Evolutionary conservation across 2,329 filamentous ascomycete genomes (phyloP).

Genomic region (Plectosphaerella cucumerina): DNA sequence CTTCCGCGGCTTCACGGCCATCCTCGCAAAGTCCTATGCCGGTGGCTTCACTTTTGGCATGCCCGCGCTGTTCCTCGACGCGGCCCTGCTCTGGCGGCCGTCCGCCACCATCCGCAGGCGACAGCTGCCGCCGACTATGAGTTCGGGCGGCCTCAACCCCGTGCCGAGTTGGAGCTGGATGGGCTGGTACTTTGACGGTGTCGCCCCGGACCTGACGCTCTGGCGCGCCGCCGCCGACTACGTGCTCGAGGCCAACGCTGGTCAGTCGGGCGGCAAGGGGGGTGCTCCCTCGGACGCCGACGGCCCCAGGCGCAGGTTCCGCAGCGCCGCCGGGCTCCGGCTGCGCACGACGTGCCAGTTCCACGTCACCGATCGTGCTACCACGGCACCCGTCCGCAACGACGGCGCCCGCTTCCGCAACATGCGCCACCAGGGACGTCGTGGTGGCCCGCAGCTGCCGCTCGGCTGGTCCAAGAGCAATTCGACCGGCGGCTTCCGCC

Average conservation of each 20-base stretch:
- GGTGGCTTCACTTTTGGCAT: constrained; percentile 41
- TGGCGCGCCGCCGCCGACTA: constrained; percentile 41
- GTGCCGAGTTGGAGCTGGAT: constrained; percentile 44
- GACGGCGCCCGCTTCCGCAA: constrained; percentile 35
- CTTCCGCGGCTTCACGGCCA: constrained; percentile 36
- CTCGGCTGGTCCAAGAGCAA: constrained; percentile 34
- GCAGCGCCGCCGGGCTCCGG: constrained; percentile 30
- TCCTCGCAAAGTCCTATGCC: constrained; percentile 34
- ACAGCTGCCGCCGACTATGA: constrained; percentile 25
- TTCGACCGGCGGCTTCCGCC: constrained; percentile 25
- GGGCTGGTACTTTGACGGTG: constrained; percentile 42
- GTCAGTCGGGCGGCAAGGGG: constrained; percentile 1
- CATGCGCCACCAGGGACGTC: constrained; percentile 25
- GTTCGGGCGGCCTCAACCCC: constrained; percentile 10
- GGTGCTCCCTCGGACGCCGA: not conserved
- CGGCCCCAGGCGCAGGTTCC: constrained; percentile 26
- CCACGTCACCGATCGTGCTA: constrained; percentile 33
- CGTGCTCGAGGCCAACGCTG: constrained; percentile 17
- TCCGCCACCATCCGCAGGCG: constrained; percentile 36
- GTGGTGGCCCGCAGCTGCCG: constrained; percentile 24
- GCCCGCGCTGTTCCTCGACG: constrained; percentile 41
- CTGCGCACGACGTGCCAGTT: constrained; percentile 32
- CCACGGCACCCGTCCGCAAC: constrained; percentile 28
- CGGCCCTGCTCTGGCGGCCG: constrained; percentile 40
- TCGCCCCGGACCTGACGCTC: constrained; percentile 35